Evolutionary conservation across 352 stramenopile species (phyloP).

Genomic region (Phytophthora crassamura): DNA sequence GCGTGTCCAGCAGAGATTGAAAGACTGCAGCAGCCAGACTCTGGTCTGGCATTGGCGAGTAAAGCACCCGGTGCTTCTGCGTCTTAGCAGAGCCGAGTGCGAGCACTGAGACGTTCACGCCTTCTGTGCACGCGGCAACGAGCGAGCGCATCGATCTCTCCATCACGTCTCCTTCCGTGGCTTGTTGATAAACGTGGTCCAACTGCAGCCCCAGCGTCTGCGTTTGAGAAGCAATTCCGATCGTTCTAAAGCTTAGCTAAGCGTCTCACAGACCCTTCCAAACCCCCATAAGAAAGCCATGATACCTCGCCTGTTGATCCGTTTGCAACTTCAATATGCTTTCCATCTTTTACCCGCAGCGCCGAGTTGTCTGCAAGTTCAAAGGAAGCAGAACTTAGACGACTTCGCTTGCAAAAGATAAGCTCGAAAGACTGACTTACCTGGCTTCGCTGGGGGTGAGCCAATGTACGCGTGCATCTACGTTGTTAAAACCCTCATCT

Average conservation of each 20-base stretch:
- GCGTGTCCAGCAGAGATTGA: slow-evolving; percentile 36
- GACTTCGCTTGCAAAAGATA: not conserved
- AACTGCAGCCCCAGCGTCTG: slow-evolving; percentile 37
- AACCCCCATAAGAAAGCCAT: not conserved
- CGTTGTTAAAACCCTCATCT: no score
- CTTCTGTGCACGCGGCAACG: slow-evolving; percentile 51
- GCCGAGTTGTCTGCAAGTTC: slow-evolving; percentile 37
- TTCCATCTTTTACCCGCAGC: slow-evolving; percentile 54
- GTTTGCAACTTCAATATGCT: slow-evolving; percentile 40
- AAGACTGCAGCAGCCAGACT: slow-evolving; percentile 44
- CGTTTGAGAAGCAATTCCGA: not conserved
- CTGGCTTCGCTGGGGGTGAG: slow-evolving; percentile 25
- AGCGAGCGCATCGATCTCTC: slow-evolving; percentile 54
- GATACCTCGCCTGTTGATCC: slow-evolving; percentile 42
- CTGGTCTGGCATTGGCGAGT: slow-evolving; percentile 36
- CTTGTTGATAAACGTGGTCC: slow-evolving; percentile 55
- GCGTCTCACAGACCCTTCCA: not conserved
- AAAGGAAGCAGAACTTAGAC: no score
- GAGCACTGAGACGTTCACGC: slow-evolving; percentile 58
- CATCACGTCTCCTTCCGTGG: slow-evolving; percentile 47
- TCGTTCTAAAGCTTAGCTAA: not conserved
- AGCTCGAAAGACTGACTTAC: slow-evolving; percentile 6
- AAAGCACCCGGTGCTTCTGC: slow-evolving; percentile 47
- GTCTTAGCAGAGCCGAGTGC: slow-evolving; percentile 48
- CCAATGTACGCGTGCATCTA: slow-evolving; percentile 42